phyloP scores from a whole-genome alignment of 139 green algal species.

The Chlorella sorokiniana region DNA sequence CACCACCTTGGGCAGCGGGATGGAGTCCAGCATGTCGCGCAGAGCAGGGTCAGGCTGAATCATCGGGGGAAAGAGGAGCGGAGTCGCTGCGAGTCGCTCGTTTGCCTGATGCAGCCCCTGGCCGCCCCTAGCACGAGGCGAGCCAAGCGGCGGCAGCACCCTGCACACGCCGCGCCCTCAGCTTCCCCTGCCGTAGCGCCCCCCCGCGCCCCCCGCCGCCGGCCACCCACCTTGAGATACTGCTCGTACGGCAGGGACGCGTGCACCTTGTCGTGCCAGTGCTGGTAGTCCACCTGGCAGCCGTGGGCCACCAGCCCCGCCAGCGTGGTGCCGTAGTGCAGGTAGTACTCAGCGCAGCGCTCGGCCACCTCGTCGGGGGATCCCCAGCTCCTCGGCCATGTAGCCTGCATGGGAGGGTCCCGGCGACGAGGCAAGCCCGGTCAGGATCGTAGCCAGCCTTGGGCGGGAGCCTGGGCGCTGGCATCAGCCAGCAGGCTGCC shows the following conservation, averaged over 20 bases:
- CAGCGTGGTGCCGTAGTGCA: slow-evolving; percentile 72
- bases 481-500: not conserved
- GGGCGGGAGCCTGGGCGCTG: too few species aligned
- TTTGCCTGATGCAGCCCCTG: too few species aligned
- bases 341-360: slow-evolving; percentile 59
- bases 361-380: slow-evolving; percentile 56
- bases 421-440: too few species aligned
- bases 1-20: slow-evolving; percentile 66
- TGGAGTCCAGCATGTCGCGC: slow-evolving; percentile 42
- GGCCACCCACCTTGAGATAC: slow-evolving; percentile 37
- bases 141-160: too few species aligned
- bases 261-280: slow-evolving; percentile 79
- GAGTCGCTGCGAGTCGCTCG: not conserved
- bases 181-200: too few species aligned
- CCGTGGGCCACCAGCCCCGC: slow-evolving; percentile 62
- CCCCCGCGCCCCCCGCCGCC: not conserved
- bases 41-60: slow-evolving; percentile 28
- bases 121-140: too few species aligned
- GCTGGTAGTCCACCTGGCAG: slow-evolving; percentile 71
- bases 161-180: too few species aligned
- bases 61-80: not conserved
- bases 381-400: slow-evolving; percentile 60
- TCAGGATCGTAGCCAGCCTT: too few species aligned
- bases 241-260: slow-evolving; percentile 62
- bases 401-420: slow-evolving; percentile 51